Evolutionary conservation across 306 rosid species (phyloP).

Genomic region (Castanea crenata): DNA sequence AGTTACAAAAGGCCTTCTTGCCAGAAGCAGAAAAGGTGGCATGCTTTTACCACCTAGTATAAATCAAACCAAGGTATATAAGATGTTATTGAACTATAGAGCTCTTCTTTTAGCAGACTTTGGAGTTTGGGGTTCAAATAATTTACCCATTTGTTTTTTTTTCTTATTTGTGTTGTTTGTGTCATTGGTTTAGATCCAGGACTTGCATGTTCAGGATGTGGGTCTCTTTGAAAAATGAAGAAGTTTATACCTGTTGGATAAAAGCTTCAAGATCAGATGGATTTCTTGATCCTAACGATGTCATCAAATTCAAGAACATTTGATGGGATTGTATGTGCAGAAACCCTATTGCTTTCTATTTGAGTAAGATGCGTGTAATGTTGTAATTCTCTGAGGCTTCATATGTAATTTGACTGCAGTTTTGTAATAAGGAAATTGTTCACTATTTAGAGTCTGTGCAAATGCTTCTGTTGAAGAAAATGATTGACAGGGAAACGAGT

Average conservation of each 20-base stretch:
- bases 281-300: conserved; percentile 3
- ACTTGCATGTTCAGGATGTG: conserved; percentile 35
- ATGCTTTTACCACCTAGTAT: conserved; percentile 53
- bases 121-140: neutral
- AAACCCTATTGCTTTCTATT: neutral
- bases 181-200: conserved; percentile 43
- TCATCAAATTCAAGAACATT: neutral
- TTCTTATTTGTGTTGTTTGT: neutral
- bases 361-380: neutral
- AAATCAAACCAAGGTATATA: conserved; percentile 45
- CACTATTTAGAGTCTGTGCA: neutral
- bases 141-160: neutral
- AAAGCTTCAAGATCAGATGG: conserved; percentile 10
- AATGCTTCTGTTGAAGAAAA: neutral
- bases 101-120: neutral
- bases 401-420: neutral
- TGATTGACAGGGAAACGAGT: neutral
- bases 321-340: neutral
- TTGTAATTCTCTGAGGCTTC: neutral
- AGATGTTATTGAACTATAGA: neutral
- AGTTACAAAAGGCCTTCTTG: conserved; percentile 72
- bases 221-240: conserved; percentile 34
- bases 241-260: conserved; percentile 24
- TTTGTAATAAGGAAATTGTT: conserved; percentile 1
- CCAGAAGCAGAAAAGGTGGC: conserved; percentile 64